phyloP scores from a whole-genome alignment of 345 rosid genomes.

The Eucalyptus regnans region DNA sequence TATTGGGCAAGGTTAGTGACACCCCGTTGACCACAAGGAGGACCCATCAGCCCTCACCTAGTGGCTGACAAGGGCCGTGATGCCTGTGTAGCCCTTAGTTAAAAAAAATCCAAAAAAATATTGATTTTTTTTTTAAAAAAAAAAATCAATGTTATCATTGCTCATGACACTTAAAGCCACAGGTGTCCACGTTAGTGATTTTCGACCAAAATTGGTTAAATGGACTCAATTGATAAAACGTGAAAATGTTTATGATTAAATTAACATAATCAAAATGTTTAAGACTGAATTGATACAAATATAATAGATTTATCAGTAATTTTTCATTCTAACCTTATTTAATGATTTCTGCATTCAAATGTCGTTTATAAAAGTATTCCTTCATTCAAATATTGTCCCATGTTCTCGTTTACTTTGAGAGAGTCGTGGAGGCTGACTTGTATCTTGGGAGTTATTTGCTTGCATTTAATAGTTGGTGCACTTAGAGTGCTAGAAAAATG shows the following conservation, averaged over 20 bases:
- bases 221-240: no score
- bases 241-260: no score
- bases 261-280: no score
- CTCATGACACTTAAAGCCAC: not conserved
- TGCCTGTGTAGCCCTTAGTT: not conserved
- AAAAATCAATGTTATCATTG: no score
- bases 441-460: not conserved
- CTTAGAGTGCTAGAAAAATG: not conserved
- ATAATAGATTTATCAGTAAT: no score
- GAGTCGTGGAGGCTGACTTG: not conserved
- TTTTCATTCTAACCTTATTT: not conserved
- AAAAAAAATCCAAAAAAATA: no score
- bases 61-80: not conserved
- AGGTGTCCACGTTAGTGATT: not conserved
- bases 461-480: not conserved
- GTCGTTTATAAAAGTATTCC: not conserved
- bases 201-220: no score
- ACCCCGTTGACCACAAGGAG: not conserved
- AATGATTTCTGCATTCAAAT: not conserved
- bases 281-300: rapidly evolving
- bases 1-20: not conserved
- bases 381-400: not conserved
- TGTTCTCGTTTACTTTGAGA: not conserved
- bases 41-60: not conserved
- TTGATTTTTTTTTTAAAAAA: no score